Base-by-base conservation (phyloP, 2,329 filamentous ascomycete species). In the Claviceps sorghi region DNA sequence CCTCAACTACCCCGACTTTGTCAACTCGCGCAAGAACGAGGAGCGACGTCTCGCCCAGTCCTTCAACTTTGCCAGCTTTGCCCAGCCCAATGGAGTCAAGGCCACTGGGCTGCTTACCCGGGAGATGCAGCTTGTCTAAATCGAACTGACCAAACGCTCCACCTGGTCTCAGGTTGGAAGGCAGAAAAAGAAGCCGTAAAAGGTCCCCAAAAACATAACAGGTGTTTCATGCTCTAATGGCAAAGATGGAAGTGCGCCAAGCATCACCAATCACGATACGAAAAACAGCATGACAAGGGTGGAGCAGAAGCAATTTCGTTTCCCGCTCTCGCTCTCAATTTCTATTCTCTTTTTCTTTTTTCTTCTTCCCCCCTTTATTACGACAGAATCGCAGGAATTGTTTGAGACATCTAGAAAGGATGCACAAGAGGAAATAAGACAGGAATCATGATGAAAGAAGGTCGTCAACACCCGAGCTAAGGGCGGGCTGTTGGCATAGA, bases 1-100 rank as follows among this genome's bases (percentile, higher is more conserved):
- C 34, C 80, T 96, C 66, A 95, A 95, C 79, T 93, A 95, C 76
- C 90, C 90, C 55, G 89, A 95, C 73, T 95, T 95, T 66, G 89
- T 96, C 76, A 96, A 96, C 73, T 69, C 69, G 53, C 81, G 84
- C 62, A 71, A 77, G 67, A 88, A 88, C 76, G 62, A 55, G 45
- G 68, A 70, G 65, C 63, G 62, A 56, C 67, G 68, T 21, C 60
- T 70, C 47, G 72, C 76, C 48, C 74, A 76, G 62, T 62, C 61
- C 42, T 76, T 74, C 55, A 62, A 63, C 55, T 70, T 67, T 57
- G 57, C 61, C 52, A 58, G 63, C 54, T 68, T 45, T 32, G 17
- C 62, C 49, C 58, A 63, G n/a, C n/a, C n/a, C n/a, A n/a, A n/a
- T n/a, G n/a, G n/a, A 55, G 67, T 65, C 53, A 70, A 67, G 55